Percentiles rank a stretch among this genome's conserved stretches.
phyloP scores from a whole-genome alignment of 306 rosid species.

The Malus domestica region DNA sequence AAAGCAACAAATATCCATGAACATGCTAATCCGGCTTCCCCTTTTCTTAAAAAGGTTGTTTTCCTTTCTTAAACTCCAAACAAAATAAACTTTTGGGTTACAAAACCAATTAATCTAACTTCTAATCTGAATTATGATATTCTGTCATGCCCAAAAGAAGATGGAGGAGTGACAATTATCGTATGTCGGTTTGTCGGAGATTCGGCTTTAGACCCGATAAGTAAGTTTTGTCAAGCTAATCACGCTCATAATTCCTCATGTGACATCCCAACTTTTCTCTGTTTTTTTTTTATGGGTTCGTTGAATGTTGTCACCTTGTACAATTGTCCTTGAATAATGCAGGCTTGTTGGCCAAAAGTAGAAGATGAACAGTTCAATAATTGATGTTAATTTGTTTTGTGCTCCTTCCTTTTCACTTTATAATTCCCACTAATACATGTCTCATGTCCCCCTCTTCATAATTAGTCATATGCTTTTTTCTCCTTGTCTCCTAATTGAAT shows the following conservation, averaged over 20 bases:
- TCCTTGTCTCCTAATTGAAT: constrained; percentile 24
- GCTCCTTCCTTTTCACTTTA: not conserved
- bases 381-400: not conserved
- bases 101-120: too few relatives aligned
- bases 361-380: not conserved
- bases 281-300: too few relatives aligned
- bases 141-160: not conserved
- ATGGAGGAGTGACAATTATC: constrained; percentile 2
- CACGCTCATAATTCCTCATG: constrained; percentile 9
- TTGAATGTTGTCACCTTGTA: too few relatives aligned
- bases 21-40: not conserved
- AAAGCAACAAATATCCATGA: too few relatives aligned
- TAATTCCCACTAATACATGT: not conserved
- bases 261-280: constrained; percentile 4
- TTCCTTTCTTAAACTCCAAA: too few relatives aligned
- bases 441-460: not conserved
- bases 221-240: constrained; percentile 24
- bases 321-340: not conserved
- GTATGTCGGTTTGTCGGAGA: constrained; percentile 36
- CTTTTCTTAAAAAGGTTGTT: not conserved
- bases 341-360: not conserved
- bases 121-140: too few relatives aligned
- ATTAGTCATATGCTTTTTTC: constrained; percentile 16
- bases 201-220: constrained; percentile 26
- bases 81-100: too few relatives aligned